Conservation (phyloP, 2,329 filamentous ascomycete species). For the Kalmusia sp. region DNA sequence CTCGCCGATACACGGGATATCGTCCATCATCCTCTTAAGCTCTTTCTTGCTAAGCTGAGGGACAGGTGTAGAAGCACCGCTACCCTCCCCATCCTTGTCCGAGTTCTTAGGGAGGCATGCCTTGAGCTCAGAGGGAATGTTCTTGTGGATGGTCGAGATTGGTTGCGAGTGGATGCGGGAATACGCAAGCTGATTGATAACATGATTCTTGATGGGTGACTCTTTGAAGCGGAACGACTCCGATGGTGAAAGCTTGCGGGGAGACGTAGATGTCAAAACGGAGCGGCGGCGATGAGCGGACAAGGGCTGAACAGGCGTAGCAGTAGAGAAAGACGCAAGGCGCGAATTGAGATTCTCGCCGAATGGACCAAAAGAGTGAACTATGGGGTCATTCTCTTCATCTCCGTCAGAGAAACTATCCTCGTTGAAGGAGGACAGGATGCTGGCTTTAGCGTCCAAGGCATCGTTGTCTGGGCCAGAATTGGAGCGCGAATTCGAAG, state of each 20-base stretch:
- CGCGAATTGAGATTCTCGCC: conserved; percentile 84
- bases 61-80: conserved; percentile 26
- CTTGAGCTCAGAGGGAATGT: conserved; percentile 73
- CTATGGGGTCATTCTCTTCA: conserved; percentile 95
- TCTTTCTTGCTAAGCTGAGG: conserved; percentile 49
- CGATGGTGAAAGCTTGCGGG: conserved; percentile 30
- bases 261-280: conserved; percentile 38
- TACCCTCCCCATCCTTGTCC: conserved; percentile 26
- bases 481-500: conserved; percentile 28
- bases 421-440: conserved; percentile 40
- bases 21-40: conserved; percentile 75
- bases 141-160: conserved; percentile 84
- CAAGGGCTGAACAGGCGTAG: conserved; percentile 62
- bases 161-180: conserved; percentile 92
- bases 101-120: conserved; percentile 31
- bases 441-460: conserved; percentile 30
- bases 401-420: conserved; percentile 74
- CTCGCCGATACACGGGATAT: conserved; percentile 81
- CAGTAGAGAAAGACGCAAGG: conserved; percentile 76
- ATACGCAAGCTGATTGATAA: conserved; percentile 94
- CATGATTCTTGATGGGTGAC: conserved; percentile 75
- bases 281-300: conserved; percentile 39
- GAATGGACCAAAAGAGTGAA: conserved; percentile 91
- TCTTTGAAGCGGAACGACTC: conserved; percentile 42
- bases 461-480: conserved; percentile 24